These are phyloP conservation scores for Aaosphaeria pasadenensis DNA, from an alignment of 2,329 filamentous ascomycete species.

Conservation along the genomic window DNA sequence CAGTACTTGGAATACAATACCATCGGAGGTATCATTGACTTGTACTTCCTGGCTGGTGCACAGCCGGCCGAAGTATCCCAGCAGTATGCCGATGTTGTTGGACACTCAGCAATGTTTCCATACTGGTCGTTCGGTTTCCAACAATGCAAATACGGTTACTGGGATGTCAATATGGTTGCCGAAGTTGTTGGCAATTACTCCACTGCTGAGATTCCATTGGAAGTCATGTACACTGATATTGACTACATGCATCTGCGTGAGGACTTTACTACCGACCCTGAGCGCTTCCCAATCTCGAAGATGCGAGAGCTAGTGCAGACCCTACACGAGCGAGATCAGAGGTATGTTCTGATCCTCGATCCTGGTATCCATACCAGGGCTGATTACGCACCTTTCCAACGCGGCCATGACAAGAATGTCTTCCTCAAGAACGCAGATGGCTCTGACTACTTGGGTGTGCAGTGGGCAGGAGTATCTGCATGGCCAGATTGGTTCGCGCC, in stretches of 20 bases:
- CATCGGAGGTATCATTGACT: slow-evolving; percentile 71
- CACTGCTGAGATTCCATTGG: slow-evolving; percentile 62
- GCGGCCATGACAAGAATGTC: slow-evolving; percentile 57
- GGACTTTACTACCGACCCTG: slow-evolving; percentile 64
- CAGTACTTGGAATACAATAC: slow-evolving; percentile 79
- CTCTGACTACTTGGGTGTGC: slow-evolving; percentile 59
- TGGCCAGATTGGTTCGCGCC: slow-evolving; percentile 77
- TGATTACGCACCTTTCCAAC: slow-evolving; percentile 57
- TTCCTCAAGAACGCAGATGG: slow-evolving; percentile 57
- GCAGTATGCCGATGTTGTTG: slow-evolving; percentile 51
- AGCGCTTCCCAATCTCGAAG: slow-evolving; percentile 59
- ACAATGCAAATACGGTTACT: slow-evolving; percentile 51
- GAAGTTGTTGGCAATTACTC: slow-evolving; percentile 68
- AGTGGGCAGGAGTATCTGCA: slow-evolving; percentile 72
- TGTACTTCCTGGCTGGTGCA: slow-evolving; percentile 52
- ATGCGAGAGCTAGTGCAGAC: slow-evolving; percentile 65
- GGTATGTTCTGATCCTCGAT: slow-evolving; percentile 78
- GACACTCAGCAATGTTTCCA: slow-evolving; percentile 48
- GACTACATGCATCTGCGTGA: slow-evolving; percentile 63
- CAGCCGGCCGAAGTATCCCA: slow-evolving; percentile 45
- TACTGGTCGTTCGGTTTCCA: slow-evolving; percentile 55
- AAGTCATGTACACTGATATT: slow-evolving; percentile 74
- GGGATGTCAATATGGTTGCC: slow-evolving; percentile 62
- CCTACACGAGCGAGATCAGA: slow-evolving; percentile 64
- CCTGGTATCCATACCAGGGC: slow-evolving; percentile 51